These are phyloP conservation scores for Trypanosoma vivax DNA, from an alignment of 208 protist genomes.

Conservation along the genomic window DNA sequence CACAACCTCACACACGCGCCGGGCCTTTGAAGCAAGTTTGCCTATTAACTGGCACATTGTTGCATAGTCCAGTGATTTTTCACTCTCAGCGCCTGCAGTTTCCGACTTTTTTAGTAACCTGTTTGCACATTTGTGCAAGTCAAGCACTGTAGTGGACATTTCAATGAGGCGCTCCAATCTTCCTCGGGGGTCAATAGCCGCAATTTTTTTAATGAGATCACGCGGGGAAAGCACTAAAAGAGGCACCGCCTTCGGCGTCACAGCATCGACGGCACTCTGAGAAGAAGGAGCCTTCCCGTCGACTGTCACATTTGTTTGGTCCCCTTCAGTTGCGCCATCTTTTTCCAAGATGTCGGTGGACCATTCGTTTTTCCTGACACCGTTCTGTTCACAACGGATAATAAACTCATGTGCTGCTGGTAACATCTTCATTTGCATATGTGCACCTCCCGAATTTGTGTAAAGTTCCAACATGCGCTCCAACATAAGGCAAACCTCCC, in stretches of 20 bases:
- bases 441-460: conserved; percentile 25
- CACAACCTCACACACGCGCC: conserved; percentile 31
- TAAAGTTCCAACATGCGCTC: conserved; percentile 60
- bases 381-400: conserved; percentile 73
- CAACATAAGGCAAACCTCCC: conserved; percentile 39
- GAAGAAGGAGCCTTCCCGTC: too few species aligned
- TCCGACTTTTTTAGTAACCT: conserved; percentile 22
- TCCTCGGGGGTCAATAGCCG: conserved; percentile 43
- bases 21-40: conserved; percentile 76
- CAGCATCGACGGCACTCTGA: neutral
- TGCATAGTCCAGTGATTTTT: conserved; percentile 36
- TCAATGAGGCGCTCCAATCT: conserved; percentile 72
- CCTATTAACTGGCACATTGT: conserved; percentile 60
- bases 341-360: conserved; percentile 11
- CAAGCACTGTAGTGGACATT: conserved; percentile 28
- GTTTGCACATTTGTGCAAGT: conserved; percentile 37
- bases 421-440: conserved; percentile 18
- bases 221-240: conserved; percentile 47
- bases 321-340: neutral
- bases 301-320: neutral
- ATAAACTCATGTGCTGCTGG: conserved; percentile 72
- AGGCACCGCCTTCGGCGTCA: conserved; percentile 15
- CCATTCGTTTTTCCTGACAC: conserved; percentile 56
- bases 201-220: conserved; percentile 56
- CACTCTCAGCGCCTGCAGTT: conserved; percentile 3